Conservation (phyloP, 1,139 yeast genomes). For the Sugiyamaella castrensis region DNA sequence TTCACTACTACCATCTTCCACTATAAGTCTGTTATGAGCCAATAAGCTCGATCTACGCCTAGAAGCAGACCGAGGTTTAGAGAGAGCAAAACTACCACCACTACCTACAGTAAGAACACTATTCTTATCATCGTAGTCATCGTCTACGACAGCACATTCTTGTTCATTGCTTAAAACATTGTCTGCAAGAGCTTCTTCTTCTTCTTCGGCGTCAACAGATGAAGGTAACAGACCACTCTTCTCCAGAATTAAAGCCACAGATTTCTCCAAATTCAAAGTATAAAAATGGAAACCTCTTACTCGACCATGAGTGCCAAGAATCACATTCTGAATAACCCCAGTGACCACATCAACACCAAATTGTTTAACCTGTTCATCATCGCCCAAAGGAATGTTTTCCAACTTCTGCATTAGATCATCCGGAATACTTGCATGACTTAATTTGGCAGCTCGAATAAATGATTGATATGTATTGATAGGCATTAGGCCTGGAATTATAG, state of each 20-base stretch:
- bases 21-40: slow-evolving; percentile 49
- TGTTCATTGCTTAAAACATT: slow-evolving; percentile 34
- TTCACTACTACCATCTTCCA: slow-evolving; percentile 27
- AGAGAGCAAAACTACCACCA: neutral
- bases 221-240: slow-evolving; percentile 43
- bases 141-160: slow-evolving; percentile 2
- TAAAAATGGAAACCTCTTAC: slow-evolving; percentile 86
- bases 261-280: slow-evolving; percentile 83
- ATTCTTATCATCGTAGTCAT: slow-evolving; percentile 30
- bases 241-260: slow-evolving; percentile 80
- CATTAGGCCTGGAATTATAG: slow-evolving; percentile 89
- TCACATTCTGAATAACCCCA: slow-evolving; percentile 58
- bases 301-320: slow-evolving; percentile 48
- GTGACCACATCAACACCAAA: slow-evolving; percentile 75
- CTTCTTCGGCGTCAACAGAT: slow-evolving; percentile 8
- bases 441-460: slow-evolving; percentile 81
- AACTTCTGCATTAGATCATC: slow-evolving; percentile 47
- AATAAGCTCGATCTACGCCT: slow-evolving; percentile 48
- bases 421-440: slow-evolving; percentile 90
- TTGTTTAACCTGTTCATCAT: slow-evolving; percentile 82
- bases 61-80: slow-evolving; percentile 22
- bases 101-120: too few species aligned
- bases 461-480: slow-evolving; percentile 91
- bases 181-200: slow-evolving; percentile 32
- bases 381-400: slow-evolving; percentile 57